Percentiles rank a stretch among this genome's conserved stretches.
Conservation (phyloP, 2,329 filamentous ascomycete species). For the Colletotrichum sp. region DNA sequence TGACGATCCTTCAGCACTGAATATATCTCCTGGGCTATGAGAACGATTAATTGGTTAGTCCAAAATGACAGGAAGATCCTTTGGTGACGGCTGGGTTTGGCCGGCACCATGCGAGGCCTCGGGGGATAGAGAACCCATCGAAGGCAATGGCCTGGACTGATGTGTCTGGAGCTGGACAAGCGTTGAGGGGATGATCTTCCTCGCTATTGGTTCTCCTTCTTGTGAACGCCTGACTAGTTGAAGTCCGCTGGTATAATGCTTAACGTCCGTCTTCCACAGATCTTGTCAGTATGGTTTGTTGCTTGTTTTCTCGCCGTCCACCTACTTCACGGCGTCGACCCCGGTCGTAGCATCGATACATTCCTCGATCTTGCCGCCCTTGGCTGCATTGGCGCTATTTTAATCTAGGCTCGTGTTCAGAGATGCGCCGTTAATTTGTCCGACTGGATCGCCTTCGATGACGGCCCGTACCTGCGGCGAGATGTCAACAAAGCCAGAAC, state of each 20-base stretch:
- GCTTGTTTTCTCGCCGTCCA: neutral
- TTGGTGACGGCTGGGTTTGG: neutral
- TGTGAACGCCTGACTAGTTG: too few species aligned
- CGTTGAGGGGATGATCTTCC: neutral
- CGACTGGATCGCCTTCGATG: neutral
- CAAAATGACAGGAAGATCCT: neutral
- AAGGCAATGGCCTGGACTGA: neutral
- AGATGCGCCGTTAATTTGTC: neutral
- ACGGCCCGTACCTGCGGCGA: neutral
- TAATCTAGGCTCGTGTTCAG: neutral
- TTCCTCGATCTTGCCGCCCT: neutral
- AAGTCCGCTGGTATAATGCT: neutral
- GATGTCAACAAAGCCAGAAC: neutral
- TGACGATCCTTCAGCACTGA: neutral
- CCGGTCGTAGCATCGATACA: neutral
- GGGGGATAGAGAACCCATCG: neutral
- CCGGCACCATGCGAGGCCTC: rapidly evolving
- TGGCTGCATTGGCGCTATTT: neutral
- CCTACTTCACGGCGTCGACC: neutral
- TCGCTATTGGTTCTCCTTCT: neutral
- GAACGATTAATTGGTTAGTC: neutral
- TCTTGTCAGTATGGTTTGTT: neutral
- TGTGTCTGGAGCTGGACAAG: neutral
- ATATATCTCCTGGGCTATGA: neutral
- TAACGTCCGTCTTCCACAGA: neutral